These are phyloP conservation scores for Mollisia scopiformis DNA, from an alignment of 2,329 filamentous ascomycete species.

Conservation along the genomic window DNA sequence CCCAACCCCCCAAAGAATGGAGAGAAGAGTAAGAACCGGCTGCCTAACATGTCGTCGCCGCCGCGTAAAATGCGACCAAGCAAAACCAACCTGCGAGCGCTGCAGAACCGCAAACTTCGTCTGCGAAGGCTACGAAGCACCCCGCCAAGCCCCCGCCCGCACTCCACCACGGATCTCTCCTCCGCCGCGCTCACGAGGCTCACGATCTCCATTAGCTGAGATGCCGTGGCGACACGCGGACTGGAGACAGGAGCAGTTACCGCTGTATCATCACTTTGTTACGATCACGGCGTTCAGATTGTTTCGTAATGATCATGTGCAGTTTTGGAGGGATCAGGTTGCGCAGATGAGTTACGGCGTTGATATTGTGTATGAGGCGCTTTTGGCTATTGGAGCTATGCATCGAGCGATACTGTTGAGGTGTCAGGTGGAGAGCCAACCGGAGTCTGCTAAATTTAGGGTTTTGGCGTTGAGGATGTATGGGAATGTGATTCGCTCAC, in stretches of 20 bases:
- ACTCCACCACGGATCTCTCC: neutral
- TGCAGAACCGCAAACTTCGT: slow-evolving; percentile 23
- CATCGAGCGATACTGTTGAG: slow-evolving; percentile 24
- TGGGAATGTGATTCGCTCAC: slow-evolving; percentile 17
- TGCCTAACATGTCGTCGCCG: slow-evolving; percentile 26
- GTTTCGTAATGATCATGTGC: slow-evolving; percentile 25
- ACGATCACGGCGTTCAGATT: slow-evolving; percentile 23
- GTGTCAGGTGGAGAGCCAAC: slow-evolving; percentile 10
- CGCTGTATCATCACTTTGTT: slow-evolving; percentile 31
- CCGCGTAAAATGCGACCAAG: slow-evolving; percentile 29
- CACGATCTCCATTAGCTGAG: neutral
- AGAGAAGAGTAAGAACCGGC: slow-evolving; percentile 21
- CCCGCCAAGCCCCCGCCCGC: neutral
- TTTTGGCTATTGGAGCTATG: slow-evolving; percentile 25
- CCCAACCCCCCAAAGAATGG: neutral
- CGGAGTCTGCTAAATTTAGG: slow-evolving; percentile 18
- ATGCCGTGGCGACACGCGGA: slow-evolving; percentile 20
- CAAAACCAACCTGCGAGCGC: slow-evolving; percentile 23
- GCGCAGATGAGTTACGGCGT: slow-evolving; percentile 27
- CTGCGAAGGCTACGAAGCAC: slow-evolving; percentile 23
- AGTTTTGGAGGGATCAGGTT: slow-evolving; percentile 29
- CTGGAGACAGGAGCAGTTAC: slow-evolving; percentile 27
- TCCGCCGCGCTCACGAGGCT: neutral
- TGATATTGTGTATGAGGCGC: slow-evolving; percentile 27
- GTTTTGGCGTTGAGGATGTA: slow-evolving; percentile 21